Evolutionary conservation across 148 eudicot genomes (phyloP), one percentile per base, ranked within the genome.

Genomic region (Heliosperma pusillum): DNA sequence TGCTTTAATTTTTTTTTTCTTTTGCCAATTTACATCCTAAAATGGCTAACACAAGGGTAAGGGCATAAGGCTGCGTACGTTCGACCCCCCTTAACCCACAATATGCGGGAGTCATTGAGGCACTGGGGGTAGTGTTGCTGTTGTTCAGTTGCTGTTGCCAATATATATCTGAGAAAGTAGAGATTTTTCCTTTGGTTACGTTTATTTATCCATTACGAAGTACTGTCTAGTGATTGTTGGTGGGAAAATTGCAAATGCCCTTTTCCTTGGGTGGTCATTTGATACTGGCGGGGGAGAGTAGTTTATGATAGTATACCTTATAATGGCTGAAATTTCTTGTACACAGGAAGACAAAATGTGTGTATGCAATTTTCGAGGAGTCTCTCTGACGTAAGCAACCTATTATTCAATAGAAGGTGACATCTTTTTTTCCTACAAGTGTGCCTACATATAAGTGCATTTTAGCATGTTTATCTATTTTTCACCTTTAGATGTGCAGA

Each of bases 321-420:
- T 20, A 40, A 9, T 79, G 56, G 44, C 30, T 10, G 69, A 7
- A 27, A 19, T 42, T 78, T 15, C 24, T 72, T 25, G 50, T 53
- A 20, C 66, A 70, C 89, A 91, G 95, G 97, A 80, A 78, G 83
- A 69, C 82, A 77, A 72, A 87, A 80, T 76, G 85, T 83, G 0
- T 84, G 75, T 19, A 84, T 89, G 96, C 87, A 87, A 75, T 81
- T 79, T 66, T 83, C 90, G 7, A 94, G 85, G 83, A 73, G 84
- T 20, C 81, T 91, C 24, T 84, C 88, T 67, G 86, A 87, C 75
- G 69, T 94, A 74, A 83, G 89, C 20, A 80, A 90, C 85, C 82
- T 94, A 69, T 76, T 91, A 58, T 91, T 94, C 71, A 90, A 90
- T 77, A 88, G 79, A 87, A 85, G 91, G 97, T 90, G 71, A 45